Conservation (phyloP, 139 green algal species). For the Chlamydomonas urium region DNA sequence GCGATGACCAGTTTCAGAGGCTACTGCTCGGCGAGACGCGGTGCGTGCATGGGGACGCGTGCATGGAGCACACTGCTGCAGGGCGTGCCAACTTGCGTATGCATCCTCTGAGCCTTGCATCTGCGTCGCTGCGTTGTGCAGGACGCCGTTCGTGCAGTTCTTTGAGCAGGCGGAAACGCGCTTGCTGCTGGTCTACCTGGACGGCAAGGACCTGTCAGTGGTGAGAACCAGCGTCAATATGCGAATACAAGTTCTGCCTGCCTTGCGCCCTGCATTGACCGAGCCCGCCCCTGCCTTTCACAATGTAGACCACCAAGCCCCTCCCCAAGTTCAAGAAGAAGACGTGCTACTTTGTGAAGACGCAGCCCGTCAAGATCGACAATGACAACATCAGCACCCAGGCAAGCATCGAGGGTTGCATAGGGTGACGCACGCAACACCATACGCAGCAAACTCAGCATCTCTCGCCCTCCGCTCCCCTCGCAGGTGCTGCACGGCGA, state of each 20-base stretch:
- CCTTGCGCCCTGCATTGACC: not conserved
- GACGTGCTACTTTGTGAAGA: conserved; percentile 82
- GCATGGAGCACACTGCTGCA: not conserved
- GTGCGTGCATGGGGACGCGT: conserved; percentile 21
- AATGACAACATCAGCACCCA: conserved; percentile 56
- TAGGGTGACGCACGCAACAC: not conserved
- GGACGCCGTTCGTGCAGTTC: conserved; percentile 48
- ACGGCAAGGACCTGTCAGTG: conserved; percentile 69
- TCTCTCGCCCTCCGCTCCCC: not conserved
- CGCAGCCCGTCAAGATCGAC: conserved; percentile 43
- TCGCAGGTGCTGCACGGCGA: conserved; percentile 72
- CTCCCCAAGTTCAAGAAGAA: conserved; percentile 75
- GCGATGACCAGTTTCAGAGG: conserved; percentile 53
- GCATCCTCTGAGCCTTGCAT: not conserved
- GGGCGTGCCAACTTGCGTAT: not conserved
- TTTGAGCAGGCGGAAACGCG: conserved; percentile 45
- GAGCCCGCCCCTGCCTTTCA: not conserved
- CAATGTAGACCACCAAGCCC: conserved; percentile 55
- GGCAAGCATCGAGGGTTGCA: not conserved
- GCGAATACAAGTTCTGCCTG: not conserved
- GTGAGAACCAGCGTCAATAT: conserved; percentile 27
- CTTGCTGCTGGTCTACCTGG: conserved; percentile 52
- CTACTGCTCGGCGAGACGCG: conserved; percentile 53
- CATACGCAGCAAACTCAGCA: not conserved
- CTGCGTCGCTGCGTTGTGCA: conserved; percentile 27